Evolutionary conservation across 164 flowering plant genomes (phyloP).

Genomic region (Liquidambar formosana): DNA sequence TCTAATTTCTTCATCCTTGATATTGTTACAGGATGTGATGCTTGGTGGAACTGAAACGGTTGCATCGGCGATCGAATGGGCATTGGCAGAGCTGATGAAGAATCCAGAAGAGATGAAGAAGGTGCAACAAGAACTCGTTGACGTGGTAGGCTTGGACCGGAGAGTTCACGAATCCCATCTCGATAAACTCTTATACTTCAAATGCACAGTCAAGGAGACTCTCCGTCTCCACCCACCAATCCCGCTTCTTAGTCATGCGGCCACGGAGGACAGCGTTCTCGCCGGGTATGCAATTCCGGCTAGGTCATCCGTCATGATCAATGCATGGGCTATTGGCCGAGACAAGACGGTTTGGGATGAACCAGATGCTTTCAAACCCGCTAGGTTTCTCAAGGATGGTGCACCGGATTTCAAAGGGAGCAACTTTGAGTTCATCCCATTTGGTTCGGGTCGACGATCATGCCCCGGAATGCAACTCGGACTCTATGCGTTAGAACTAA

Average conservation of each 20-base stretch:
- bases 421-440: slow-evolving; percentile 29
- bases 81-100: slow-evolving; percentile 38
- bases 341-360: slow-evolving; percentile 31
- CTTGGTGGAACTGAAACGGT: slow-evolving; percentile 39
- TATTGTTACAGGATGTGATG: slow-evolving; percentile 34
- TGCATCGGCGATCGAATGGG: slow-evolving; percentile 41
- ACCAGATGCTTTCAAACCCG: slow-evolving; percentile 26
- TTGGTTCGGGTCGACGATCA: slow-evolving; percentile 35
- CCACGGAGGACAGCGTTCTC: slow-evolving; percentile 10
- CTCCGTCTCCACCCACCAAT: slow-evolving; percentile 38
- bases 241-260: slow-evolving; percentile 33
- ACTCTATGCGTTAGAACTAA: slow-evolving; percentile 16
- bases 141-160: slow-evolving; percentile 20
- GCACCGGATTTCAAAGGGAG: slow-evolving; percentile 28
- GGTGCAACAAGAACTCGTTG: slow-evolving; percentile 31
- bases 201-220: slow-evolving; percentile 30
- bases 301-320: slow-evolving; percentile 29
- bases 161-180: slow-evolving; percentile 27
- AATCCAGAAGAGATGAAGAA: slow-evolving; percentile 30
- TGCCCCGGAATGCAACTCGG: slow-evolving; percentile 40
- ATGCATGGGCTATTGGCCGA: slow-evolving; percentile 37
- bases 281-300: slow-evolving; percentile 25
- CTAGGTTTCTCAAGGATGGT: slow-evolving; percentile 18
- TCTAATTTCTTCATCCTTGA: neutral
- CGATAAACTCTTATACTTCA: slow-evolving; percentile 27